Base-by-base conservation (phyloP, 768 basidiomycete genomes). In the Trametes cinnabarina region DNA sequence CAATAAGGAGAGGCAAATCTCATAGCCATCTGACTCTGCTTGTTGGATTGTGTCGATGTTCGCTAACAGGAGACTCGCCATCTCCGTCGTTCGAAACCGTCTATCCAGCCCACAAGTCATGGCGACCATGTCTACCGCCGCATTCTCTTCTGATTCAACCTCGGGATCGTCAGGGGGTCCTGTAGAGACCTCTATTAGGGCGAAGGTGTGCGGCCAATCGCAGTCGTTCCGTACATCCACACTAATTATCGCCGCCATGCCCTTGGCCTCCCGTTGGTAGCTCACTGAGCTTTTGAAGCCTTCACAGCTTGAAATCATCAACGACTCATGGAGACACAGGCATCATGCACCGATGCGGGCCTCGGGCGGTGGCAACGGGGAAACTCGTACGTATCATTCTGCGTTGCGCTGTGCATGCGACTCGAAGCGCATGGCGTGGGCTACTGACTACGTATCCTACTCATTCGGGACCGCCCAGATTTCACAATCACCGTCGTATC, bases 311-410 rank as follows among this genome's bases (percentile, higher is more conserved):
- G 77, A 68, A 52, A 86, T 94, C 68, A 79, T 79, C 34, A 94
- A 94, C 73, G 88, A 94, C 66, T 93, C 92, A 51, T 86, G 84
- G 82, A 79, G 89, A 74, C 92, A 94, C 72, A 82, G 88, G 67
- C 88, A 93, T 75, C 92, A 94, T 74, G 80, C 81, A 55, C 78
- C 92, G 46, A 94, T 94, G 92, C 81, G 81, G 69, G 85, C 78
- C 42, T 77, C 83, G 71, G 82, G 79, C 54, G 84, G 82, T 62
- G 82, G 80, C 42, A 84, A 78, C 67, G 86, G 85, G 57, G 92
- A 93, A 79, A 90, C 92, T 47, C 92, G 92, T 94, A 79, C 65
- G 88, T 82, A 46, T 52, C 35, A 51, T 7, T 35, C 32, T 35
- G 37, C 28, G 15, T 41, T 34, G 19, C 37, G 25, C 28, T 15